Conservation (phyloP, 2,329 filamentous ascomycete species). For the Basipetospora chlamydospora region DNA sequence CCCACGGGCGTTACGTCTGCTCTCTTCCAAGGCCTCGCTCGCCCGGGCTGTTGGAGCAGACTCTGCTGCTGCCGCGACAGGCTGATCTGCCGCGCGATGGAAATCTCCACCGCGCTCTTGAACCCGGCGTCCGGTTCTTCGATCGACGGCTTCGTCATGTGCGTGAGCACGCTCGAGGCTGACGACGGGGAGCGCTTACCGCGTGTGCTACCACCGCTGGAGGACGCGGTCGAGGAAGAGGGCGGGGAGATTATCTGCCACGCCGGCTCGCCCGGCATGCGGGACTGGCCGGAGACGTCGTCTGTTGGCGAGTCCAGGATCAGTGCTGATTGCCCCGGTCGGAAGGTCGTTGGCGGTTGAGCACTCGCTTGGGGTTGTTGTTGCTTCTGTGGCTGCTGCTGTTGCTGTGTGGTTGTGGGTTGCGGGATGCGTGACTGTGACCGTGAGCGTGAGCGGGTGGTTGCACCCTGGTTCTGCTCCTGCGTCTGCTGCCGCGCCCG, state of each 20-base stretch:
- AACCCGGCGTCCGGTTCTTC: constrained; percentile 28
- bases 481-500: neutral
- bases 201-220: too few relatives aligned
- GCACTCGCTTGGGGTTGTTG: too few relatives aligned
- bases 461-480: neutral
- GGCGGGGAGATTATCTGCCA: constrained; percentile 33
- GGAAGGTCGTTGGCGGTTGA: constrained; percentile 19
- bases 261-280: constrained; percentile 23
- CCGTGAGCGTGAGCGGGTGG: neutral
- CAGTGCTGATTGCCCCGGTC: constrained; percentile 19
- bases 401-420: constrained; percentile 5
- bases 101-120: constrained; percentile 46
- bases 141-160: constrained; percentile 18
- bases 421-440: constrained; percentile 2
- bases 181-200: constrained; percentile 13
- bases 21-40: constrained; percentile 3
- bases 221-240: constrained; percentile 14
- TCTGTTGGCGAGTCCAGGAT: constrained; percentile 26
- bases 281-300: constrained; percentile 10
- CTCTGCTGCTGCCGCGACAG: constrained; percentile 47
- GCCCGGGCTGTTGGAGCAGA: constrained; percentile 26
- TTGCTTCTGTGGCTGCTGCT: too few relatives aligned
- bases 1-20: neutral
- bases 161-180: constrained; percentile 18
- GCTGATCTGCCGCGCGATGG: constrained; percentile 54